A percentile compares a stretch with the other conserved stretches of the same genome.
Evolutionary conservation across 2,329 filamentous ascomycete genomes (phyloP).

Genomic region (Hymenoscyphus salicellus): DNA sequence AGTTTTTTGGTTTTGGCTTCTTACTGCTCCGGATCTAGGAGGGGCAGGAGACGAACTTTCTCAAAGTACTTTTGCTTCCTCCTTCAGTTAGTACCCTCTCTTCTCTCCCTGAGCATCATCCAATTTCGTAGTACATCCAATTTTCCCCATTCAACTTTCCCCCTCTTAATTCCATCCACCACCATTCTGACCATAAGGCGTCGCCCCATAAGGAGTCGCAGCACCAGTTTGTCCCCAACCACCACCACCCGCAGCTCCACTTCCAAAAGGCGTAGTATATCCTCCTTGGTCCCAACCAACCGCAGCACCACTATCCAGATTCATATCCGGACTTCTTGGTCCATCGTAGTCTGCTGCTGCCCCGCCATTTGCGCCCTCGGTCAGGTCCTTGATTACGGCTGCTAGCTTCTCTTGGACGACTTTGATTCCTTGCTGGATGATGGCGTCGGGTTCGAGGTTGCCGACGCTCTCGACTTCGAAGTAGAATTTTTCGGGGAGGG

Average conservation of each 20-base stretch:
- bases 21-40: neutral
- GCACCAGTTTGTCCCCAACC: constrained; percentile 57
- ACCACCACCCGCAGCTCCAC: constrained; percentile 53
- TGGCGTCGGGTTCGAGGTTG: constrained; percentile 81
- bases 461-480: constrained; percentile 89
- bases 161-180: constrained; percentile 29
- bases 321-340: constrained; percentile 61
- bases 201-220: constrained; percentile 57
- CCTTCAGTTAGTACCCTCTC: neutral
- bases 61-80: neutral
- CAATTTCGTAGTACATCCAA: neutral
- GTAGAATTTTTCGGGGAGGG: constrained; percentile 81
- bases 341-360: constrained; percentile 52
- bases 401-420: constrained; percentile 90
- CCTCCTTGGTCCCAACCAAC: constrained; percentile 59
- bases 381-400: constrained; percentile 66
- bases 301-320: constrained; percentile 51
- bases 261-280: constrained; percentile 66
- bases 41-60: neutral
- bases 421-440: constrained; percentile 84
- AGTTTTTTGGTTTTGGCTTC: neutral
- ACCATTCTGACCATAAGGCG: constrained; percentile 54
- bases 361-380: constrained; percentile 53
- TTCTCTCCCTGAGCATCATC: neutral
- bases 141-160: neutral